Base-by-base conservation (phyloP, 495 filamentous ascomycete genomes). In the Trichoderma asperelloides region DNA sequence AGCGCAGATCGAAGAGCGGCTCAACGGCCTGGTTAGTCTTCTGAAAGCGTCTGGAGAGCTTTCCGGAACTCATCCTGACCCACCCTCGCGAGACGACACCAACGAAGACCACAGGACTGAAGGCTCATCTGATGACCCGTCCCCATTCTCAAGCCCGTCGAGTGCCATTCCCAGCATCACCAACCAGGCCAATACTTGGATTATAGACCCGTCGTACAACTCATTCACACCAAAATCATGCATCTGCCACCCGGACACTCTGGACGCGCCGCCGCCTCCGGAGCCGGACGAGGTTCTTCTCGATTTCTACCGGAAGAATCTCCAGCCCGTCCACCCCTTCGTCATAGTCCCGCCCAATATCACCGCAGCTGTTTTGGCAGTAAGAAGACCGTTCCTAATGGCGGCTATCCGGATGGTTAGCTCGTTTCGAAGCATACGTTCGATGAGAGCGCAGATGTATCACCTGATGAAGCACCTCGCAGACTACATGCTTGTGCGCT, bases 401-500 rank as follows among this genome's bases (percentile, higher is more conserved):
- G 45, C 72, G 25, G 69, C 73, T 30, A 74, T 78, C 43, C 67
- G 76, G 63, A 78, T 79, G 64, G 76, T 80, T 11, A 69, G 79
- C 8, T 78, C 74, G 0, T 76, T 77, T 55, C 70, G 71, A 3
- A 72, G 76, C 65, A 68, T 81, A 45, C 75, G 73, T 8, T 75
- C 77, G 39, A 75, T 81, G 71, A 70, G 75, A 12, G 71, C 64
- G 23, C 73, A 80, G 64, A 77, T 77, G 30, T 71, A 68, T 18
- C 73, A 74, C 40, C 69, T 83, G 28, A 78, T 80, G 68, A 74
- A 70, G 65, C 71, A 74, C 47, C 69, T 81, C 63, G 69, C 78
- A 27, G 75, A 78, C 30, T 74, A 75, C 27, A 79, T 85, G 73
- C 69, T 84, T 16, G 66, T 83, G 64, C 75, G 78, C 41, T 76